These are phyloP conservation scores for Conticribra weissflogii DNA, from an alignment of 108 stramenopile species.

Conservation along the genomic window DNA sequence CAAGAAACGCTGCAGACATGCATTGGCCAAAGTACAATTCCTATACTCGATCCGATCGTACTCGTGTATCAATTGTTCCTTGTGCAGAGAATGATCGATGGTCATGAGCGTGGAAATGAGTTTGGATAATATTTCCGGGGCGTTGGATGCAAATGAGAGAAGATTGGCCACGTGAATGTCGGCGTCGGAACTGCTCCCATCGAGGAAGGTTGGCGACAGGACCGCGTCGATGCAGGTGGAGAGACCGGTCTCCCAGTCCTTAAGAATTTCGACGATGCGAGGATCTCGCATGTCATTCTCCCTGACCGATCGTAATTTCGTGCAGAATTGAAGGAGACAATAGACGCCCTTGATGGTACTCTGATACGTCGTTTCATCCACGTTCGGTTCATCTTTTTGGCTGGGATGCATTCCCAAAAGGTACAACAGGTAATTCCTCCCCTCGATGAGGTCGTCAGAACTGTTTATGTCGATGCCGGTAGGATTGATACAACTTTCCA, in stretches of 20 bases:
- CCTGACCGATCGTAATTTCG: constrained; percentile 32
- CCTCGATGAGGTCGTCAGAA: constrained; percentile 6
- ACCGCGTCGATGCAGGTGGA: too few relatives aligned
- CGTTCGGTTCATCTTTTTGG: constrained; percentile 35
- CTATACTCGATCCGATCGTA: constrained; percentile 45
- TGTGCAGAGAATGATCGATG: constrained; percentile 24
- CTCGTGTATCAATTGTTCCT: constrained; percentile 56
- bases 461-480: background rate
- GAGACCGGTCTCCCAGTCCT: constrained; percentile 7
- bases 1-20: constrained; percentile 48
- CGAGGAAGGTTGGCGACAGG: too few relatives aligned
- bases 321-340: constrained; percentile 45
- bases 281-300: constrained; percentile 13
- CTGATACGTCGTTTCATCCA: constrained; percentile 37
- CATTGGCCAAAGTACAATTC: constrained; percentile 65
- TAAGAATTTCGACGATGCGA: background rate
- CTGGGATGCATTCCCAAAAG: constrained; percentile 57
- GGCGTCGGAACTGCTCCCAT: too few relatives aligned
- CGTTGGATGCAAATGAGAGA: background rate
- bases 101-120: constrained; percentile 10
- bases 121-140: background rate
- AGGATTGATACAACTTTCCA: constrained; percentile 35
- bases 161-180: background rate
- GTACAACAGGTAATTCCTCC: constrained; percentile 45
- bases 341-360: constrained; percentile 26